Evolutionary conservation across 2,329 filamentous ascomycete genomes (phyloP).

Genomic region (Metarhizium album): DNA sequence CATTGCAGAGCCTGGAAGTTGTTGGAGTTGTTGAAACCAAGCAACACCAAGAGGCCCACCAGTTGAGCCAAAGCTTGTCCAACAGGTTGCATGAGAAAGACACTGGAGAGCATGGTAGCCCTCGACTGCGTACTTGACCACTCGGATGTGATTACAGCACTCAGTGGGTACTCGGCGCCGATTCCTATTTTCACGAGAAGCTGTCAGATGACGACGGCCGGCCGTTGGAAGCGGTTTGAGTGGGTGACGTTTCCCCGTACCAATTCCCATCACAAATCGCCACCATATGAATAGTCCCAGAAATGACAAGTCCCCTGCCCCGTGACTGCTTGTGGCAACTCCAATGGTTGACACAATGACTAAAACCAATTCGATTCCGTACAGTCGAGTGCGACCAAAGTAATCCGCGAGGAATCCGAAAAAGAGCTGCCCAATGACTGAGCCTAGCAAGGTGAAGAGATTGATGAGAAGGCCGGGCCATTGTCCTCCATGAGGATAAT

Average conservation of each 20-base stretch:
- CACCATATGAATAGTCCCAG: constrained; percentile 41
- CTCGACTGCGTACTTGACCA: constrained; percentile 52
- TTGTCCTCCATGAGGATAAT: constrained; percentile 34
- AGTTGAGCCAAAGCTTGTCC: constrained; percentile 56
- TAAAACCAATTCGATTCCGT: constrained; percentile 45
- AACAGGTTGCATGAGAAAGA: constrained; percentile 60
- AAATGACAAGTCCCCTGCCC: constrained; percentile 38
- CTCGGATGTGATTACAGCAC: constrained; percentile 57
- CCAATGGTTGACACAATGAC: constrained; percentile 48
- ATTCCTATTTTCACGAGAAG: constrained; percentile 32
- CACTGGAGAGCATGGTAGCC: constrained; percentile 55
- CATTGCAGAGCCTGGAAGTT: constrained; percentile 34
- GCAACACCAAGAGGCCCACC: constrained; percentile 43
- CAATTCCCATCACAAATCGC: constrained; percentile 44
- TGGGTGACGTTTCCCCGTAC: constrained; percentile 17
- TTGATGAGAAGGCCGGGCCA: constrained; percentile 40
- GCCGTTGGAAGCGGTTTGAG: background rate
- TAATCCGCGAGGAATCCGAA: constrained; percentile 45
- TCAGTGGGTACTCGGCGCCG: constrained; percentile 58
- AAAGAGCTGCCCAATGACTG: constrained; percentile 38
- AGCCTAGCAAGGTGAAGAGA: constrained; percentile 40
- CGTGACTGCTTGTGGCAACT: constrained; percentile 40
- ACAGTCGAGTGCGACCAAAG: constrained; percentile 43
- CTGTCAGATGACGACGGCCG: background rate
- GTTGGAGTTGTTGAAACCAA: constrained; percentile 32